A percentile compares a stretch with the other conserved stretches of the same genome.
phyloP scores from a whole-genome alignment of 2,329 filamentous ascomycete species.

The Phialophora macrospora region DNA sequence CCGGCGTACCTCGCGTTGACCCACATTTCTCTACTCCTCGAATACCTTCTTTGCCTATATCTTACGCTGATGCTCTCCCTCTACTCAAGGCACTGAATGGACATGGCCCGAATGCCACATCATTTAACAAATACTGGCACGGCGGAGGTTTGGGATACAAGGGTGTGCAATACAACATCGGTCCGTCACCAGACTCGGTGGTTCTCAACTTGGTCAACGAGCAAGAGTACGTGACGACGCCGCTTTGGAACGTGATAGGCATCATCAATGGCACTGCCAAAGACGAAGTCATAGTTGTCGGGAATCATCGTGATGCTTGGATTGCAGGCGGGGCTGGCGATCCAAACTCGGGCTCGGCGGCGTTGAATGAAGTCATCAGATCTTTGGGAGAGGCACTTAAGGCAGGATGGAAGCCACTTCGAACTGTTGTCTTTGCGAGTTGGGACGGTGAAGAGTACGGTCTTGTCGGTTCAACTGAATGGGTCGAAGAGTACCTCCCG shows the following conservation, averaged over 20 bases:
- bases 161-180: conserved; percentile 82
- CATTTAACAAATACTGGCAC: conserved; percentile 75
- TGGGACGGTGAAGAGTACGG: conserved; percentile 88
- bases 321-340: conserved; percentile 82
- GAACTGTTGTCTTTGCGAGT: conserved; percentile 89
- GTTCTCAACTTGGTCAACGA: conserved; percentile 76
- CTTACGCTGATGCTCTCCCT: conserved; percentile 82
- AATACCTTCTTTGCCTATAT: conserved; percentile 91
- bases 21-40: conserved; percentile 73
- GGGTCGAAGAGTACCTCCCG: conserved; percentile 86
- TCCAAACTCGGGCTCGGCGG: conserved; percentile 80
- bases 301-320: conserved; percentile 94
- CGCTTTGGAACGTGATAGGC: conserved; percentile 90
- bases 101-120: conserved; percentile 75
- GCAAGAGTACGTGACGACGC: conserved; percentile 80
- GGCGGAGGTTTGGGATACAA: conserved; percentile 75
- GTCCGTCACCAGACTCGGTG: conserved; percentile 73
- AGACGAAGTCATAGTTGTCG: conserved; percentile 84
- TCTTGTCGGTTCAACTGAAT: conserved; percentile 84
- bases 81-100: conserved; percentile 90
- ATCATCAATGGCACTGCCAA: conserved; percentile 80
- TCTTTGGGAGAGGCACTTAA: conserved; percentile 73
- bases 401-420: conserved; percentile 79
- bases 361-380: conserved; percentile 77
- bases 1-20: conserved; percentile 77